Conservation (phyloP, 2,329 filamentous ascomycete species). For the Pyrenochaeta sp. region DNA sequence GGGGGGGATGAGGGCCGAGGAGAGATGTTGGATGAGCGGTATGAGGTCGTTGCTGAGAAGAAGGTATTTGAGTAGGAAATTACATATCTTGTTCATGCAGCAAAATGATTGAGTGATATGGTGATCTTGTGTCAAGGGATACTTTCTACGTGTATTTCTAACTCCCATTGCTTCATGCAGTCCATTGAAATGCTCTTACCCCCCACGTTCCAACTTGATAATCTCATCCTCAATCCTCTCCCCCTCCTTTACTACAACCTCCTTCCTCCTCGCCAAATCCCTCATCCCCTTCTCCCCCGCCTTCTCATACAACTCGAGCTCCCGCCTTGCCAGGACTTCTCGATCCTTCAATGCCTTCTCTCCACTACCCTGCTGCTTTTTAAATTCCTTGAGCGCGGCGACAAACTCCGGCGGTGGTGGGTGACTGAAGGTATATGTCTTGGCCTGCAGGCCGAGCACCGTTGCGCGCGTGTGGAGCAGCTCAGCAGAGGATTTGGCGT, state of each 20-base stretch:
- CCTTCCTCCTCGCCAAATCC: constrained; percentile 53
- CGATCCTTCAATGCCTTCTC: constrained; percentile 40
- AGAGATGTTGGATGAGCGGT: constrained; percentile 61
- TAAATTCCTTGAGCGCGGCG: constrained; percentile 42
- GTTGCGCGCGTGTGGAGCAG: constrained; percentile 53
- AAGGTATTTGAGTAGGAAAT: constrained; percentile 17
- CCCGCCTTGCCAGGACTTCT: constrained; percentile 42
- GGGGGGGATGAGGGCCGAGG: constrained; percentile 50
- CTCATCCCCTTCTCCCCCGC: constrained; percentile 47
- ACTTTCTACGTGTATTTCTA: no score
- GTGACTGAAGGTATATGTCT: constrained; percentile 36
- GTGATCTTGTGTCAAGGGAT: no score
- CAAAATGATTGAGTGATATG: no score
- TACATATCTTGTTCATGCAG: no score
- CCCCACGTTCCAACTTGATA: constrained; percentile 2
- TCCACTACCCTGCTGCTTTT: constrained; percentile 38
- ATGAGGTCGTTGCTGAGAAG: constrained; percentile 58
- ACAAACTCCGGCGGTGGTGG: constrained; percentile 39
- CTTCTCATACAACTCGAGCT: constrained; percentile 47
- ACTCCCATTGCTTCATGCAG: no score
- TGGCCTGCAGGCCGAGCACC: constrained; percentile 53
- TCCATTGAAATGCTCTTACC: no score
- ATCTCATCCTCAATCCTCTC: constrained; percentile 17
- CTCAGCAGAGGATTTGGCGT: constrained; percentile 54
- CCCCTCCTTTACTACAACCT: constrained; percentile 39